phyloP scores from a whole-genome alignment of 2,329 filamentous ascomycete species.

The Phialocephala subalpina region DNA sequence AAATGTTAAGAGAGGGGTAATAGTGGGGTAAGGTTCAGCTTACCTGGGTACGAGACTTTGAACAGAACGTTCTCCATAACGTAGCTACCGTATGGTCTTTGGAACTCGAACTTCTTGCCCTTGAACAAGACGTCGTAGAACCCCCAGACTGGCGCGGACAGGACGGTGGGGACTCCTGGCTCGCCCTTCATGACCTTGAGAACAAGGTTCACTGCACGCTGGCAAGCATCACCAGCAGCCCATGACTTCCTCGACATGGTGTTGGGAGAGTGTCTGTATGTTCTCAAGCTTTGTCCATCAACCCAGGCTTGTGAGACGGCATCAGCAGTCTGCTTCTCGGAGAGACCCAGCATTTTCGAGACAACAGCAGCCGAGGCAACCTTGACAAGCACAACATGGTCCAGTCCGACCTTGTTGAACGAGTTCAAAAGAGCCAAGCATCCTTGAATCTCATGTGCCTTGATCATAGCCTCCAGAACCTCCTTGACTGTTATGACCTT shows the following conservation, averaged over 20 bases:
- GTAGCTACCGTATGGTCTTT: conserved; percentile 95
- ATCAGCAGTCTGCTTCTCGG: conserved; percentile 89
- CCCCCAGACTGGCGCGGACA: conserved; percentile 93
- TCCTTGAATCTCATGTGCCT: conserved; percentile 98
- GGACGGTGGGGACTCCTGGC: conserved; percentile 87
- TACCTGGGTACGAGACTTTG: conserved; percentile 98
- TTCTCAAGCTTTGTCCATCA: conserved; percentile 93
- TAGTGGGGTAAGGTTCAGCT: conserved; percentile 42
- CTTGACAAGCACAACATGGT: conserved; percentile 98
- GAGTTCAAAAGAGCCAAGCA: conserved; percentile 97
- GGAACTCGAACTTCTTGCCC: conserved; percentile 95
- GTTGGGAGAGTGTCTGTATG: conserved; percentile 97
- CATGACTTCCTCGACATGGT: conserved; percentile 99
- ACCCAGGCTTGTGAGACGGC: conserved; percentile 98
- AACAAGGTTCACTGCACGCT: conserved; percentile 90
- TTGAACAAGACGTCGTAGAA: conserved; percentile 99
- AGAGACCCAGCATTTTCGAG: conserved; percentile 92
- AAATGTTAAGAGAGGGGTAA: conserved; percentile 36
- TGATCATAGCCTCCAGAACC: conserved; percentile 97
- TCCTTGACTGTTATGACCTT: conserved; percentile 90
- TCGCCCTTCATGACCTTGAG: conserved; percentile 94
- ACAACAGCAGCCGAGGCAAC: conserved; percentile 94
- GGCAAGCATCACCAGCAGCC: conserved; percentile 98
- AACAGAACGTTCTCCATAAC: conserved; percentile 99
- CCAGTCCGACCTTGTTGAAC: conserved; percentile 97